Evolutionary conservation across 1,284 basidiomycete genomes (phyloP).

Genomic region (Microbotryum silenes-acaulis): DNA sequence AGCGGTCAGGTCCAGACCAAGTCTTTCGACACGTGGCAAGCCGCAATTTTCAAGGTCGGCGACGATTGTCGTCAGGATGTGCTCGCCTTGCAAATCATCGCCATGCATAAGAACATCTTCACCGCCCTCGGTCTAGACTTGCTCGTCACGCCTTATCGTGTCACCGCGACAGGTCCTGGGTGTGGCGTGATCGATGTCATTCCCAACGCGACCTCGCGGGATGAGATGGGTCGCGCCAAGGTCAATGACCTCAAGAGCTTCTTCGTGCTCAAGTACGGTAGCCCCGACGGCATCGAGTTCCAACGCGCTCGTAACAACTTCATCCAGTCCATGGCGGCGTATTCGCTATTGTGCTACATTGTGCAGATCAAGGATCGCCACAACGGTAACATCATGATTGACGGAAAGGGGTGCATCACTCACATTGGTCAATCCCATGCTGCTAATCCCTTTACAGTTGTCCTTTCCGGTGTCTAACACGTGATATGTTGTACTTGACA

Average conservation of each 20-base stretch:
- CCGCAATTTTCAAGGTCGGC: constrained; percentile 99
- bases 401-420: constrained; percentile 89
- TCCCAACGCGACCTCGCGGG: constrained; percentile 92
- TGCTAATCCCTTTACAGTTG: not conserved
- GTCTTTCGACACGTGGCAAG: constrained; percentile 88
- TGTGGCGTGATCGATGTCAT: constrained; percentile 99
- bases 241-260: constrained; percentile 93
- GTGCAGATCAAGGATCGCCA: constrained; percentile 96
- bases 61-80: constrained; percentile 99
- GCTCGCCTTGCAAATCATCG: constrained; percentile 90
- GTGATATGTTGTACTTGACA: constrained; percentile 36
- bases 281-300: constrained; percentile 78
- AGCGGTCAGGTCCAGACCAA: constrained; percentile 35
- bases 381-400: constrained; percentile 99
- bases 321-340: constrained; percentile 98
- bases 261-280: constrained; percentile 91
- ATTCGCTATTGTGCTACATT: constrained; percentile 97
- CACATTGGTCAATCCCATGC: constrained; percentile 65
- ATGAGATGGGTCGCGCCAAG: constrained; percentile 98
- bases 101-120: constrained; percentile 99
- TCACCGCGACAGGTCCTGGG: constrained; percentile 95
- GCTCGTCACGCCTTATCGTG: constrained; percentile 92
- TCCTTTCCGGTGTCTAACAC: constrained; percentile 11
- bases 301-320: constrained; percentile 92
- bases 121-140: constrained; percentile 74